Conservation (phyloP, 2,329 filamentous ascomycete genomes). For the Phaeophleospora eucalypticola region DNA sequence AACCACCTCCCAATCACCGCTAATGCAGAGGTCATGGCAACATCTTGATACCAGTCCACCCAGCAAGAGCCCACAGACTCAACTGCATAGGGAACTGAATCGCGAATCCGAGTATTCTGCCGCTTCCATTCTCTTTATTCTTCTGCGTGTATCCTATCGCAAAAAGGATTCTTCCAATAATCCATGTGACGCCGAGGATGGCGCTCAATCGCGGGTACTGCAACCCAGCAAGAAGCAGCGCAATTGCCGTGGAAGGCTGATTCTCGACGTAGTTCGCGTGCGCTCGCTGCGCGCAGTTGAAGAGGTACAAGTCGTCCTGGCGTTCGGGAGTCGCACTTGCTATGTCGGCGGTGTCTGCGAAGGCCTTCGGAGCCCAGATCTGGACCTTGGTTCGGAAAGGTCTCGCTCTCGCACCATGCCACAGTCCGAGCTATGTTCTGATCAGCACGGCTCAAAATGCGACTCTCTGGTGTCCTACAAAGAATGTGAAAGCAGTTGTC, state of each 20-base stretch:
- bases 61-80: slow-evolving; percentile 29
- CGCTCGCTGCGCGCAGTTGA: slow-evolving; percentile 52
- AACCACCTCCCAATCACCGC: background rate
- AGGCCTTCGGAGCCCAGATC: slow-evolving; percentile 56
- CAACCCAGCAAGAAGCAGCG: slow-evolving; percentile 52
- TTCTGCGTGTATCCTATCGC: slow-evolving; percentile 43
- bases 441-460: background rate
- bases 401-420: slow-evolving; percentile 48
- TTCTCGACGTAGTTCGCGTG: slow-evolving; percentile 58
- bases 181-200: slow-evolving; percentile 48
- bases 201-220: slow-evolving; percentile 49
- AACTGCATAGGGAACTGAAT: slow-evolving; percentile 20
- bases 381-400: slow-evolving; percentile 49
- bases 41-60: slow-evolving; percentile 29
- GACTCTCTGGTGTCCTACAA: slow-evolving; percentile 29
- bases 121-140: slow-evolving; percentile 40
- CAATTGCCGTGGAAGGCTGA: slow-evolving; percentile 48
- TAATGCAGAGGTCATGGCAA: slow-evolving; percentile 15
- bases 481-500: slow-evolving; percentile 51
- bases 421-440: slow-evolving; percentile 39
- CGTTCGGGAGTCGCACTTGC: slow-evolving; percentile 37
- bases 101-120: slow-evolving; percentile 31
- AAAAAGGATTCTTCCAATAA: slow-evolving; percentile 48
- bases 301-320: slow-evolving; percentile 43
- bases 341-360: slow-evolving; percentile 54